Evolutionary conservation across 805 yeast species (phyloP), one percentile per base, ranked within the genome.

Genomic region (Priceomyces medius): DNA sequence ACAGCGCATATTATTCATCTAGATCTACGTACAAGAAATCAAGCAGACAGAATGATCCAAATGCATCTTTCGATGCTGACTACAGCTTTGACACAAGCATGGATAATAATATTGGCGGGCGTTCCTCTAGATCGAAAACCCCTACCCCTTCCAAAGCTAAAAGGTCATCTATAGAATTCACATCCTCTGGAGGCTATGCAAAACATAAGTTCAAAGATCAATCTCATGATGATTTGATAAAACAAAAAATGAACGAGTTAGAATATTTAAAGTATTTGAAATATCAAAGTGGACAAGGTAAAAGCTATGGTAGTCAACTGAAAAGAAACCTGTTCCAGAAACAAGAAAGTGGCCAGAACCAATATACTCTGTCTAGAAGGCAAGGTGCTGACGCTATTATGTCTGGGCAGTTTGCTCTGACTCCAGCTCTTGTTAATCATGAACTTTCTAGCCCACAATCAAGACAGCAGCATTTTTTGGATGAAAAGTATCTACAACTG

Each of bases 191-290:
- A 17, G 43, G 52, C 31, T 54, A 49, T 29, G 50, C 58, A 13
- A 53, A 49, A 39, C 37, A 40, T 23, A 53, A 50, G 31, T 44
- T 45, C 23, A 35, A 44, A 13, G 39, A 44, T 27, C 47, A 50
- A 27, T 50, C 46, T 28, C 53, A 49, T 12, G 57, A 56, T 13
- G 62, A 54, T 8, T 19, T 45, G 10, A 17, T 27, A 9, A 24
- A 44, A 19, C 57, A 54, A 9, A 51, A 57, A 37, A 65, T 62
- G 41, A 46, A 49, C 20, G 70, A 64, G 43, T 58, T 60, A 18
- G 67, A 62, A 40, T 46, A 55, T 31, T 61, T 62, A 46, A 58
- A 54, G 38, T 40, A 47, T 32, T 48, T 64, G 37, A 65, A 63
- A 40, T 62, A 58, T 39, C 66, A 61, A 35, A 65, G 61, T 31